Percentiles rank a stretch among this genome's conserved stretches.
These are phyloP conservation scores for Syncephalis plumigaleata DNA, from an alignment of 371 early-diverging fungal genomes.

Conservation along the genomic window DNA sequence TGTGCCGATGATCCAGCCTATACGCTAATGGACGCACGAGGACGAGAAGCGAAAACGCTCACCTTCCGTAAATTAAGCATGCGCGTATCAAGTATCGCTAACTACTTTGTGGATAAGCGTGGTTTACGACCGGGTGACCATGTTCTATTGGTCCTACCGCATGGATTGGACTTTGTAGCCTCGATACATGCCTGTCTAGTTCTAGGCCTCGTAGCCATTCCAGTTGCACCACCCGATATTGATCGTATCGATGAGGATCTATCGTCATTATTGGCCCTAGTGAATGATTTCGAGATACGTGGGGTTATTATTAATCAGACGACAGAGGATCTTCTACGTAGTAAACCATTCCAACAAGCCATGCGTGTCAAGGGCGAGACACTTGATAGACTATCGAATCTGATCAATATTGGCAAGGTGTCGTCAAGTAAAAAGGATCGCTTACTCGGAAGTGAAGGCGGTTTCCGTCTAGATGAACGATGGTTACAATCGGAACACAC, in stretches of 20 bases:
- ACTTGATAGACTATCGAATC: neutral
- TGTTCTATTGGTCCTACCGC: slow-evolving; percentile 47
- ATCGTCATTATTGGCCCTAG: slow-evolving; percentile 30
- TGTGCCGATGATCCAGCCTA: slow-evolving; percentile 50
- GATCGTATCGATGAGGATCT: slow-evolving; percentile 49
- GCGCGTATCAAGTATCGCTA: slow-evolving; percentile 45
- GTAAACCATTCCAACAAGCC: slow-evolving; percentile 22
- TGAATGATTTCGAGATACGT: slow-evolving; percentile 31
- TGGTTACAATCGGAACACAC: slow-evolving; percentile 1
- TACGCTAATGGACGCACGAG: slow-evolving; percentile 31
- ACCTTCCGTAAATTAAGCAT: slow-evolving; percentile 49
- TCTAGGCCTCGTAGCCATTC: slow-evolving; percentile 54
- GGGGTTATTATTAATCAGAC: slow-evolving; percentile 37
- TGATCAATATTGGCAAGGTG: slow-evolving; percentile 3
- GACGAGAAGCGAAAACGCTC: slow-evolving; percentile 36
- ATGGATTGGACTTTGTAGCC: slow-evolving; percentile 51
- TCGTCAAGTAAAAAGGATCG: slow-evolving; percentile 3
- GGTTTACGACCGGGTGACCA: slow-evolving; percentile 31
- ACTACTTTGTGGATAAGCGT: slow-evolving; percentile 31
- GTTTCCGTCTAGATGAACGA: neutral
- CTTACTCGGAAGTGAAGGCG: slow-evolving; percentile 5
- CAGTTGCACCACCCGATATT: slow-evolving; percentile 44
- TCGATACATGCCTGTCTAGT: slow-evolving; percentile 66
- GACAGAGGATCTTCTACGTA: slow-evolving; percentile 43
- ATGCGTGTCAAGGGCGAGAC: slow-evolving; percentile 10